Conservation (phyloP, 176 grass and related monocot genomes). For the Avena atlantica region DNA sequence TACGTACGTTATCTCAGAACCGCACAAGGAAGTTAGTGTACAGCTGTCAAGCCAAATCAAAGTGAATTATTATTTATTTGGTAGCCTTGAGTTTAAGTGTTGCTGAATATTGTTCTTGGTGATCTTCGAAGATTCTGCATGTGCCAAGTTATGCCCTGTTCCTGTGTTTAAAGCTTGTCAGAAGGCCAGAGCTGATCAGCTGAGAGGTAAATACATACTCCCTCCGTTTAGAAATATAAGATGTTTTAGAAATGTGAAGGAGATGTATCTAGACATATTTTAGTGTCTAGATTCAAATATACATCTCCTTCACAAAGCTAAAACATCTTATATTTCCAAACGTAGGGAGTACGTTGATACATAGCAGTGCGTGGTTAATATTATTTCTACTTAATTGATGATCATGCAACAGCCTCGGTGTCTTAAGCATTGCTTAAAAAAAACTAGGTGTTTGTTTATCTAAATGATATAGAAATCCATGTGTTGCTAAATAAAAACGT, state of each 20-base stretch:
- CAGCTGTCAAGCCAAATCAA: neutral
- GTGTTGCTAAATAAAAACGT: neutral
- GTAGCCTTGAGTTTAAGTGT: neutral
- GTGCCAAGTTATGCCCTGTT: neutral
- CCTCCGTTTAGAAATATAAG: too few relatives aligned
- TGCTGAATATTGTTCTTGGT: neutral
- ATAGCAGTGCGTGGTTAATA: neutral
- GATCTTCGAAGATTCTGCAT: neutral
- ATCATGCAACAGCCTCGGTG: too few relatives aligned
- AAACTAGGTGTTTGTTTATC: neutral
- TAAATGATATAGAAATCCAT: neutral
- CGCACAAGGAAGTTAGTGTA: neutral
- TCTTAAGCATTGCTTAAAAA: neutral
- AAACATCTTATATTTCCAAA: too few relatives aligned
- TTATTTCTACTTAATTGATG: too few relatives aligned
- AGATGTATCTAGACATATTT: too few relatives aligned
- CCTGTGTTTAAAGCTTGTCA: neutral
- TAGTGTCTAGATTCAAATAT: too few relatives aligned
- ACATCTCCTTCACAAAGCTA: too few relatives aligned
- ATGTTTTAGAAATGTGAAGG: too few relatives aligned
- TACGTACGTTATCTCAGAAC: neutral
- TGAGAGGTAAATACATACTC: constrained; percentile 16
- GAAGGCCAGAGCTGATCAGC: neutral
- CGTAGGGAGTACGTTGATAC: neutral
- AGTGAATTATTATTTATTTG: neutral